A percentile compares a stretch with the other conserved stretches of the same genome.
phyloP scores from a whole-genome alignment of 202 grass and related monocot species.

The Cymbopogon flexuosus region DNA sequence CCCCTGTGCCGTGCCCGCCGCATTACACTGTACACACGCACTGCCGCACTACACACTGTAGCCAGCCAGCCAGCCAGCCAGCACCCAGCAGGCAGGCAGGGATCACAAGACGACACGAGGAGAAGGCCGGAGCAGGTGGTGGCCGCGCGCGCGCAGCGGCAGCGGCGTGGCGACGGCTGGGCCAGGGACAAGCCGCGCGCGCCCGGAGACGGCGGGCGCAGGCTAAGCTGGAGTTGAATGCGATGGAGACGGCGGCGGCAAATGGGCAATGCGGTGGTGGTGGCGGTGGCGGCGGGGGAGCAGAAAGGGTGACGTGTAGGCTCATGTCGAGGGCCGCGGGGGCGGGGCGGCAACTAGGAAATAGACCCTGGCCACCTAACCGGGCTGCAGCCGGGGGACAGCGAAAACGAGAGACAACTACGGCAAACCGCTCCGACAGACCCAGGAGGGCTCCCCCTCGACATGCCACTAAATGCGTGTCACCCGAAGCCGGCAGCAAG shows the following conservation, averaged over 20 bases:
- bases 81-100: background rate
- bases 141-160: background rate
- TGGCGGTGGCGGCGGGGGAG: slow-evolving; percentile 26
- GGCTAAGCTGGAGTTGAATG: background rate
- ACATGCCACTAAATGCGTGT: slow-evolving; percentile 57
- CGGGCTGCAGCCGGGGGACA: slow-evolving; percentile 63
- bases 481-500: slow-evolving; percentile 28
- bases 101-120: background rate
- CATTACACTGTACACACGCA: background rate
- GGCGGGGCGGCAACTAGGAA: background rate
- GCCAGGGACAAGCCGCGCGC: background rate
- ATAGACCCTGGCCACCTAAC: slow-evolving; percentile 52
- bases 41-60: background rate
- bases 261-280: background rate
- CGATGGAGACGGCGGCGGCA: background rate
- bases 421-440: slow-evolving; percentile 54
- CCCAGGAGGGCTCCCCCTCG: slow-evolving; percentile 35
- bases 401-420: slow-evolving; percentile 65
- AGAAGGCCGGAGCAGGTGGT: background rate
- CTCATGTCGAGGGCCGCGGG: slow-evolving; percentile 8
- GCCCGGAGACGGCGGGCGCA: background rate
- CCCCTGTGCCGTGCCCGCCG: background rate
- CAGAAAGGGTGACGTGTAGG: slow-evolving; percentile 40
- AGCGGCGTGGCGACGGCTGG: slow-evolving; percentile 17
- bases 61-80: background rate